phyloP scores from a whole-genome alignment of 805 yeast genomes.

The Metschnikowia reukaufii region DNA sequence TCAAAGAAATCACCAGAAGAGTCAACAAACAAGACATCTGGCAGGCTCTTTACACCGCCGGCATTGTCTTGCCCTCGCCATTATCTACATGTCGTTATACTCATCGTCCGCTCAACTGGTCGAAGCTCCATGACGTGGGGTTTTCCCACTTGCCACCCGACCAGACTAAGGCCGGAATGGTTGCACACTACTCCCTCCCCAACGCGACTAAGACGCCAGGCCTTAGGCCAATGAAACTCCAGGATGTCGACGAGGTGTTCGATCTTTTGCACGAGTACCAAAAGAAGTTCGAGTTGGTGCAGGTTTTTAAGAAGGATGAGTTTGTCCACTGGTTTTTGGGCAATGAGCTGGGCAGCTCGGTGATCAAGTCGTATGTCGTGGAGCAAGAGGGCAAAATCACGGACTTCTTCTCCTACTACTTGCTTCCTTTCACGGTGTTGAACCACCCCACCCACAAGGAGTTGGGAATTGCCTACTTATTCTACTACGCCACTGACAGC shows the following conservation, averaged over 20 bases:
- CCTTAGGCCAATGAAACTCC: constrained; percentile 53
- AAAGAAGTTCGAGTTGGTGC: constrained; percentile 68
- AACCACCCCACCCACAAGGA: constrained; percentile 60
- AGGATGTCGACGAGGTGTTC: constrained; percentile 66
- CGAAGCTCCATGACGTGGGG: constrained; percentile 84
- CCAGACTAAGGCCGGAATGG: constrained; percentile 65
- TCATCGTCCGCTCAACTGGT: constrained; percentile 94
- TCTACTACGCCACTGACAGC: constrained; percentile 77
- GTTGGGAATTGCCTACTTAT: constrained; percentile 83
- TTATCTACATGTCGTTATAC: constrained; percentile 83
- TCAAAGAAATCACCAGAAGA: constrained; percentile 91
- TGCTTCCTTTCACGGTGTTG: constrained; percentile 83
- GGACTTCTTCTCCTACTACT: constrained; percentile 87
- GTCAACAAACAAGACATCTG: constrained; percentile 82
- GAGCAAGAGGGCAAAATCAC: constrained; percentile 66
- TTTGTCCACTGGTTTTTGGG: constrained; percentile 81
- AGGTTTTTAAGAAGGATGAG: constrained; percentile 66
- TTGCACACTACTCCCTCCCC: constrained; percentile 60
- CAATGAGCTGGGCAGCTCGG: constrained; percentile 42
- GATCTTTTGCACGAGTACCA: constrained; percentile 63
- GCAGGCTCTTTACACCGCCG: constrained; percentile 97
- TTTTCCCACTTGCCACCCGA: constrained; percentile 77
- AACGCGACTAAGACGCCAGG: constrained; percentile 49
- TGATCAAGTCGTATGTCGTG: constrained; percentile 78
- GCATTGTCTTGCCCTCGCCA: constrained; percentile 90